A percentile compares a stretch with the other conserved stretches of the same genome.
These are phyloP conservation scores for Williopsis jadinii DNA, from an alignment of 1,139 yeast species.

Conservation along the genomic window DNA sequence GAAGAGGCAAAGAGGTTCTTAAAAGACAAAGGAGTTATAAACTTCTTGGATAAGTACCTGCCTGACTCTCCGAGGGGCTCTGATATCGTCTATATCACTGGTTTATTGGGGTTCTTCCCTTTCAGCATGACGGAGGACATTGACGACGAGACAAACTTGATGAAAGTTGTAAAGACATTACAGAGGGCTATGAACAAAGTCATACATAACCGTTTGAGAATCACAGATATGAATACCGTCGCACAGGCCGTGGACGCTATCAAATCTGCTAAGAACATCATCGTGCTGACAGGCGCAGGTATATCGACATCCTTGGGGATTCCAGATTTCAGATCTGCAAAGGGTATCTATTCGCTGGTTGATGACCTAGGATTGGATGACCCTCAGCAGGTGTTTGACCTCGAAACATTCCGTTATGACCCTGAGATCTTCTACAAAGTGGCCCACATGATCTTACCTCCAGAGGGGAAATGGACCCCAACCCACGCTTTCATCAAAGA, in stretches of 20 bases:
- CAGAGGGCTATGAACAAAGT: conserved; percentile 60
- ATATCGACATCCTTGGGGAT: conserved; percentile 89
- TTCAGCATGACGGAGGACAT: conserved; percentile 24
- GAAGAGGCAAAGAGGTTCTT: conserved; percentile 50
- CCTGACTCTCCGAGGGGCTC: conserved; percentile 52
- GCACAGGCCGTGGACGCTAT: conserved; percentile 56
- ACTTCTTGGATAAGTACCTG: conserved; percentile 51
- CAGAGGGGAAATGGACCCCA: conserved; percentile 68
- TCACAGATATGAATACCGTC: conserved; percentile 46
- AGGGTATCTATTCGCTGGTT: conserved; percentile 77
- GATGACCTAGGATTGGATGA: conserved; percentile 69
- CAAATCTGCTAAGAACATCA: conserved; percentile 47
- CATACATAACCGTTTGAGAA: conserved; percentile 43
- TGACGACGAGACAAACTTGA: conserved; percentile 37
- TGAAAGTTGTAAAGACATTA: conserved; percentile 42
- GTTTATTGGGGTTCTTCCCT: conserved; percentile 19
- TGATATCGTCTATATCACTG: conserved; percentile 12
- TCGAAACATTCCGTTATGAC: conserved; percentile 64
- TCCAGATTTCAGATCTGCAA: conserved; percentile 89
- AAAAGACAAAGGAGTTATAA: conserved; percentile 53
- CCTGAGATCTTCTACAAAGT: conserved; percentile 82
- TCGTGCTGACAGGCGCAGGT: conserved; percentile 94
- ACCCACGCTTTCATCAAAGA: conserved; percentile 77
- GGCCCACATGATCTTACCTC: conserved; percentile 85
- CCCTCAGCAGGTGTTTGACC: conserved; percentile 92